Evolutionary conservation across 805 yeast species (phyloP).

Genomic region (Dipodascopsis tothii): DNA sequence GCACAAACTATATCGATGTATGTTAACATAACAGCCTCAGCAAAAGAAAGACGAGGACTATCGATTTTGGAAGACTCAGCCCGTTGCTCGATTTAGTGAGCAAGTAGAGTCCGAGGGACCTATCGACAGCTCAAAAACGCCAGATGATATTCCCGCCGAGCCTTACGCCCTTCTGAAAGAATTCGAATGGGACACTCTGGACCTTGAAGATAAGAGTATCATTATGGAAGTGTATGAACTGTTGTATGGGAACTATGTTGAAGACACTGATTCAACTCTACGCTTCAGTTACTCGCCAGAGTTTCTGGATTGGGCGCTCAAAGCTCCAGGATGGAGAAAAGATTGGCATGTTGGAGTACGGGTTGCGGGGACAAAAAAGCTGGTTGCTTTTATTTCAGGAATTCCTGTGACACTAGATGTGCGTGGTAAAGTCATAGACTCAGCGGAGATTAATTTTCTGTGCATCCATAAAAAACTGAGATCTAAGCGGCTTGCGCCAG

Average conservation of each 20-base stretch:
- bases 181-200: slow-evolving; percentile 84
- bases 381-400: slow-evolving; percentile 89
- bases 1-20: too few relatives aligned
- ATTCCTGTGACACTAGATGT: slow-evolving; percentile 68
- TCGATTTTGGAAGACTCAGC: slow-evolving; percentile 97
- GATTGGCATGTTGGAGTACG: slow-evolving; percentile 95
- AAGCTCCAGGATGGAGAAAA: slow-evolving; percentile 82
- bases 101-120: slow-evolving; percentile 66
- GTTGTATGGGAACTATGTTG: slow-evolving; percentile 85
- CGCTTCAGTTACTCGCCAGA: slow-evolving; percentile 80
- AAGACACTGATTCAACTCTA: slow-evolving; percentile 85
- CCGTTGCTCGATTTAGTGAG: slow-evolving; percentile 75
- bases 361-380: slow-evolving; percentile 62
- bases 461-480: slow-evolving; percentile 91
- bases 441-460: slow-evolving; percentile 83
- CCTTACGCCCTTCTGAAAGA: slow-evolving; percentile 69
- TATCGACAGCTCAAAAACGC: slow-evolving; percentile 58
- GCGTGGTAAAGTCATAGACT: slow-evolving; percentile 42
- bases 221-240: slow-evolving; percentile 72
- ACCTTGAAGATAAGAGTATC: slow-evolving; percentile 47
- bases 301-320: slow-evolving; percentile 86
- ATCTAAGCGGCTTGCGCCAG: slow-evolving; percentile 89
- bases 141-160: slow-evolving; percentile 60
- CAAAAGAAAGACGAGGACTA: slow-evolving; percentile 48
- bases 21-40: slow-evolving; percentile 3